These are phyloP conservation scores for Escovopsis sp. DNA, from an alignment of 2,329 filamentous ascomycete genomes.

Conservation along the genomic window DNA sequence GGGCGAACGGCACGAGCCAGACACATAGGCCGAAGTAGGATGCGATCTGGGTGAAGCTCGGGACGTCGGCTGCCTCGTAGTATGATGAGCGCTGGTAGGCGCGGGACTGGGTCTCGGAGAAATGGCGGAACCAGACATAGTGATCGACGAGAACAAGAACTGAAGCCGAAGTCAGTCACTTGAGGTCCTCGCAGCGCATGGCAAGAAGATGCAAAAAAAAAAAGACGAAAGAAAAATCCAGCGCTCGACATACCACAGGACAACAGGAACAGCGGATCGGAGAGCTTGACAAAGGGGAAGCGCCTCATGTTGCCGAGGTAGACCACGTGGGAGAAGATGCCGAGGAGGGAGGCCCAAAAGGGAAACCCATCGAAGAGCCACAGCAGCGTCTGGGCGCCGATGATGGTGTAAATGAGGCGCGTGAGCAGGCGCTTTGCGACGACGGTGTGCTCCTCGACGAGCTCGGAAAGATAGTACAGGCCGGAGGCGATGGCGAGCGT, in stretches of 20 bases:
- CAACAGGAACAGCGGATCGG: slow-evolving; percentile 70
- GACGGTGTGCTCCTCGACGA: slow-evolving; percentile 96
- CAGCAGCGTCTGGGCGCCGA: slow-evolving; percentile 59
- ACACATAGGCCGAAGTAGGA: slow-evolving; percentile 94
- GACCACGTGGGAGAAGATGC: slow-evolving; percentile 65
- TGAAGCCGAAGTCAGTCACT: slow-evolving; percentile 17
- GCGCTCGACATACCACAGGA: slow-evolving; percentile 50
- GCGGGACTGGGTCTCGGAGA: slow-evolving; percentile 49
- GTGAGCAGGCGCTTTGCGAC: slow-evolving; percentile 76
- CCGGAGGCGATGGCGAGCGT: slow-evolving; percentile 96
- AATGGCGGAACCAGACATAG: slow-evolving; percentile 91
- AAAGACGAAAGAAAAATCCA: too few species aligned
- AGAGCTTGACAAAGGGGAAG: slow-evolving; percentile 66
- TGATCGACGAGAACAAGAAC: slow-evolving; percentile 79
- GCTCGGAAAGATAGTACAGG: slow-evolving; percentile 93
- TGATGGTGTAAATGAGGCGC: slow-evolving; percentile 70
- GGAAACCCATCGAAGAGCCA: slow-evolving; percentile 78
- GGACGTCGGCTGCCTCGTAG: slow-evolving; percentile 50
- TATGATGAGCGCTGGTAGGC: slow-evolving; percentile 45
- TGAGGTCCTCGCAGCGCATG: not conserved
- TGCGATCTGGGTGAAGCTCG: slow-evolving; percentile 84
- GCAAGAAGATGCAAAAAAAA: too few species aligned
- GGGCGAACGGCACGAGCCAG: slow-evolving; percentile 87
- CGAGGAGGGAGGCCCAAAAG: slow-evolving; percentile 55
- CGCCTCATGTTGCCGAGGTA: slow-evolving; percentile 76